A percentile compares a stretch with the other conserved stretches of the same genome.
These are phyloP conservation scores for Pseudogymnoascus sp. DNA, from an alignment of 2,329 filamentous ascomycete genomes.

Conservation along the genomic window DNA sequence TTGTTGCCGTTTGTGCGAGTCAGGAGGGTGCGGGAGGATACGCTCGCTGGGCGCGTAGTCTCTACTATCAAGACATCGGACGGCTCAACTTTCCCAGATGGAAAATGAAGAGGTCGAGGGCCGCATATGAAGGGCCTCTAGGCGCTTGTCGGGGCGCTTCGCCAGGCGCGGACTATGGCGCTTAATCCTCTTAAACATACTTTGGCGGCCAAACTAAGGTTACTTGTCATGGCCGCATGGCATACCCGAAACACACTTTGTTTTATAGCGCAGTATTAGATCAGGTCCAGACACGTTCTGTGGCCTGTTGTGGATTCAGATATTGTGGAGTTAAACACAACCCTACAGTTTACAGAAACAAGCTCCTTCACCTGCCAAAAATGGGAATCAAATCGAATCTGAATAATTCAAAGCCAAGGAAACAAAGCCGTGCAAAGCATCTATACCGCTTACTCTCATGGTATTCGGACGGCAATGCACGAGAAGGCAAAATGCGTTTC, in stretches of 20 bases:
- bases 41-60: not conserved
- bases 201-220: not conserved
- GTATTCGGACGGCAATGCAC: not conserved
- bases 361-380: not conserved
- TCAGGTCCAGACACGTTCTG: not conserved
- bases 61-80: not conserved
- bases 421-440: not conserved
- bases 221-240: not conserved
- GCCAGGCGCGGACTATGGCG: not conserved
- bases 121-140: not conserved
- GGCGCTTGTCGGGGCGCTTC: constrained; percentile 2
- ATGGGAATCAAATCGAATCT: not conserved
- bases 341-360: constrained; percentile 2
- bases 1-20: not conserved
- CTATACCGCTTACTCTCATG: not conserved
- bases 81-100: not conserved
- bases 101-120: not conserved
- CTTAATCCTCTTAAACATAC: not conserved
- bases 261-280: constrained; percentile 9
- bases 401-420: not conserved
- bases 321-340: constrained; percentile 8
- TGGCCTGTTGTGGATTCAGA: not conserved
- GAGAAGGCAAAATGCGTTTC: not conserved
- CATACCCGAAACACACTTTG: constrained; percentile 9
- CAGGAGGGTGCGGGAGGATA: not conserved